A percentile compares a stretch with the other conserved stretches of the same genome.
These are phyloP conservation scores for Aspergillus flavus DNA, from an alignment of 2,329 filamentous ascomycete genomes.

Conservation along the genomic window DNA sequence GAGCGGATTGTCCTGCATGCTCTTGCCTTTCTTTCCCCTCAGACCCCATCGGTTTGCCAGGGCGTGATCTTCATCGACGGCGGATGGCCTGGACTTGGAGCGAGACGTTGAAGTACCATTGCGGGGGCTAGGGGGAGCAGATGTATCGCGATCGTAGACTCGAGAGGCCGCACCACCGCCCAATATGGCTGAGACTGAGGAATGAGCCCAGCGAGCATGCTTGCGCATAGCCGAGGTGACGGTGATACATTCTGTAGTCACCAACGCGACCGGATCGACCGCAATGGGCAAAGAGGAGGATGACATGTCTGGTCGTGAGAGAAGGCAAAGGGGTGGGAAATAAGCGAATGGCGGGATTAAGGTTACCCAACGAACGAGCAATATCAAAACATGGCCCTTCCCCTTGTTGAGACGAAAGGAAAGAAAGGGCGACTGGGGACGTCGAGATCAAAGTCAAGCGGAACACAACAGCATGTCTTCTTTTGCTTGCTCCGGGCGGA, in stretches of 20 bases:
- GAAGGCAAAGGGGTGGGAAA: conserved; percentile 23
- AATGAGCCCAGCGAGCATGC: conserved; percentile 92
- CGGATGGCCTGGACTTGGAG: conserved; percentile 23
- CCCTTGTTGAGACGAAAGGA: conserved; percentile 2
- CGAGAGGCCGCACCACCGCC: conserved; percentile 65
- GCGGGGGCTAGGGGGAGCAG: conserved; percentile 40
- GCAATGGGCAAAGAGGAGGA: conserved; percentile 67
- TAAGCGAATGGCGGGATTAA: conserved; percentile 17
- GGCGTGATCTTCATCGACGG: conserved; percentile 45
- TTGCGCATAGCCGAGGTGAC: conserved; percentile 99
- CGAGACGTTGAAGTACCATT: conserved; percentile 26
- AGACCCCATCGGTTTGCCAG: conserved; percentile 88
- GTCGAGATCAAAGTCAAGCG: neutral
- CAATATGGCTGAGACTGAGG: conserved; percentile 92
- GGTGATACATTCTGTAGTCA: conserved; percentile 98
- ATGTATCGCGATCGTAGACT: conserved; percentile 46
- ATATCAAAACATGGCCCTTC: conserved; percentile 24
- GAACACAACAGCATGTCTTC: conserved; percentile 24
- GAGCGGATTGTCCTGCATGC: conserved; percentile 94
- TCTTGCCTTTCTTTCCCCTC: conserved; percentile 92
- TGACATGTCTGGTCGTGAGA: conserved; percentile 33
- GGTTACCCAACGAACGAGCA: conserved; percentile 18
- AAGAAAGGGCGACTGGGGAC: neutral
- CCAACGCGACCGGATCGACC: conserved; percentile 85
- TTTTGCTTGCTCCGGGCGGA: conserved; percentile 17